Conservation (phyloP, 176 grass and related monocot genomes). For the Paspalum vaginatum region DNA sequence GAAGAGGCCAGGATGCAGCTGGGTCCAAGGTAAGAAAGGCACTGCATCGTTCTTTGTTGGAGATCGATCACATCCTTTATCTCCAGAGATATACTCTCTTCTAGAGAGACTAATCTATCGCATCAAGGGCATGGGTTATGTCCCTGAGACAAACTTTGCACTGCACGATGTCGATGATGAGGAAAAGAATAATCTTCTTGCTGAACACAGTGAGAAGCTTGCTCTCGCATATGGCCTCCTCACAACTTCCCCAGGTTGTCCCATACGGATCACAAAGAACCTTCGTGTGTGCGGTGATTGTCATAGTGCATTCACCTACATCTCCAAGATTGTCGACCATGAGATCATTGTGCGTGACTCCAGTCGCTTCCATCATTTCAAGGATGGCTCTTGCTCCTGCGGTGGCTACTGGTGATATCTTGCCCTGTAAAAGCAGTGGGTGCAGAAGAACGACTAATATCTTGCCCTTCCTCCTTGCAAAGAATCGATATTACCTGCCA, state of each 20-base stretch:
- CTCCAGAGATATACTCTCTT: constrained; percentile 75
- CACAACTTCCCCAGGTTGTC: constrained; percentile 60
- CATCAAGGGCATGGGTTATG: constrained; percentile 79
- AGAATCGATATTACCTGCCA: too few species aligned
- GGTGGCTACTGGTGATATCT: constrained; percentile 68
- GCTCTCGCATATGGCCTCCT: constrained; percentile 84
- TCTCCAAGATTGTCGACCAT: constrained; percentile 79
- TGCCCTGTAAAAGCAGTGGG: neutral
- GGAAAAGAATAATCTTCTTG: constrained; percentile 77
- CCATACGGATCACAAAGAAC: constrained; percentile 90
- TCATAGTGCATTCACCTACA: constrained; percentile 77
- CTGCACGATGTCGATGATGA: constrained; percentile 90
- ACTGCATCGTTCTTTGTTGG: constrained; percentile 85
- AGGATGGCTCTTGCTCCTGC: constrained; percentile 77
- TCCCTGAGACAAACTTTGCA: constrained; percentile 75
- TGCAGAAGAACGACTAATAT: constrained; percentile 2
- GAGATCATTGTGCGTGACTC: constrained; percentile 87
- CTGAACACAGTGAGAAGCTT: constrained; percentile 85
- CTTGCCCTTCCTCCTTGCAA: too few species aligned
- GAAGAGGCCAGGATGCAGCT: constrained; percentile 89
- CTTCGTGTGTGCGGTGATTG: constrained; percentile 83
- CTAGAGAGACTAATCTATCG: constrained; percentile 63
- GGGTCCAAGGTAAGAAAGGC: constrained; percentile 79
- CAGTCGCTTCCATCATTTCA: constrained; percentile 91
- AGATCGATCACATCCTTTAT: constrained; percentile 70